phyloP scores from a whole-genome alignment of 805 yeast genomes.

The Candida montana region DNA sequence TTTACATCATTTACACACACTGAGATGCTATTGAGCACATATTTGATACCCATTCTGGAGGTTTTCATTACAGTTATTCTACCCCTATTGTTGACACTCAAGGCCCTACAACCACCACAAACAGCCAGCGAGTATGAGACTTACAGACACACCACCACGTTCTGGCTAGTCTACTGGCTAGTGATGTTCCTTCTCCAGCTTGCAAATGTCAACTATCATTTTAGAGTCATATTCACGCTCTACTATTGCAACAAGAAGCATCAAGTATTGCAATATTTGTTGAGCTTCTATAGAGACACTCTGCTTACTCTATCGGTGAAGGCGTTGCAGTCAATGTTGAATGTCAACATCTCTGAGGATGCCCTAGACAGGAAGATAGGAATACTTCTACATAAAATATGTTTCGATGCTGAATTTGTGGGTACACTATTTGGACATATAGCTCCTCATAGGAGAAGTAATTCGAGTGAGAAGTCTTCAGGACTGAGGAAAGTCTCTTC shows the following conservation, averaged over 20 bases:
- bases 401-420: conserved; percentile 7
- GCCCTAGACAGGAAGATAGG: conserved; percentile 7
- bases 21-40: conserved; percentile 12
- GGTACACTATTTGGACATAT: not conserved
- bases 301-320: conserved; percentile 3
- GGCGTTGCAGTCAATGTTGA: conserved; percentile 1
- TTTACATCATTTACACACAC: too few species aligned
- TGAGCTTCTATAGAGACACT: conserved; percentile 10
- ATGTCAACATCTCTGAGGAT: not conserved
- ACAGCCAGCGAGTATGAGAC: not conserved
- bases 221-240: conserved; percentile 11
- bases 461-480: too few species aligned
- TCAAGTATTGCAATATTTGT: conserved; percentile 1
- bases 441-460: too few species aligned
- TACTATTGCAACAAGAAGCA: conserved; percentile 10
- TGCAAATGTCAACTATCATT: conserved; percentile 15
- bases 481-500: not conserved
- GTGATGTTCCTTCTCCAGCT: conserved; percentile 9
- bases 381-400: not conserved
- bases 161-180: conserved; percentile 22
- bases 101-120: conserved; percentile 12
- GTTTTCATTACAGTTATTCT: conserved; percentile 8
- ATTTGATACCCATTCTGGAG: conserved; percentile 16
- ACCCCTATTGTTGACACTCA: conserved; percentile 20
- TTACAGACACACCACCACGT: conserved; percentile 8